These are phyloP conservation scores for Triticum urartu DNA, from an alignment of 176 grass and related monocot genomes.

Conservation along the genomic window DNA sequence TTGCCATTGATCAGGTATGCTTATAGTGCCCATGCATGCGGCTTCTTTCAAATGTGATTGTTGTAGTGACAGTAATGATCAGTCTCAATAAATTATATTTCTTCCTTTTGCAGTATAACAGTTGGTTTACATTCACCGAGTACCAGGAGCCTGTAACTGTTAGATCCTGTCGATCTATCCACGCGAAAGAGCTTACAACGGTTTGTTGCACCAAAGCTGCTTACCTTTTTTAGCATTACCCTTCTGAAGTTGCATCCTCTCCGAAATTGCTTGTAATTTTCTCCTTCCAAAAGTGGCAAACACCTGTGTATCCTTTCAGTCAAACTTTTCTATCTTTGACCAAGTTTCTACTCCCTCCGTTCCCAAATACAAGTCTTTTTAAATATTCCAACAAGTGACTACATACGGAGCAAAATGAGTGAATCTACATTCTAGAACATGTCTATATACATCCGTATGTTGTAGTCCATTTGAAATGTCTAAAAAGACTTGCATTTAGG, in stretches of 20 bases:
- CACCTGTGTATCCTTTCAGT: neutral
- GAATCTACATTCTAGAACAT: no score
- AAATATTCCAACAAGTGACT: no score
- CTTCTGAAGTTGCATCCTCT: neutral
- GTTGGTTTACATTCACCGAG: constrained; percentile 97
- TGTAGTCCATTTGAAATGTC: no score
- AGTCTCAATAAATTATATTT: neutral
- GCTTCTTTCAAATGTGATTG: neutral
- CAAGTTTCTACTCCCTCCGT: no score
- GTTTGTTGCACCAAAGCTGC: constrained; percentile 44
- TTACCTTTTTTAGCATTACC: constrained; percentile 17
- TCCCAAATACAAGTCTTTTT: no score
- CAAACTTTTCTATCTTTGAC: no score
- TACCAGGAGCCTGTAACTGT: constrained; percentile 81
- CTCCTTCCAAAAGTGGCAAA: constrained; percentile 12
- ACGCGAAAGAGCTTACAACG: constrained; percentile 83
- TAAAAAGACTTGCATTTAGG: no score
- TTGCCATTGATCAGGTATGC: constrained; percentile 93
- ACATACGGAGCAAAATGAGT: no score
- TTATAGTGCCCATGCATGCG: constrained; percentile 8
- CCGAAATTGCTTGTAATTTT: neutral
- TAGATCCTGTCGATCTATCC: constrained; percentile 71
- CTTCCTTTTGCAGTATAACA: constrained; percentile 80
- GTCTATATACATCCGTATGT: no score
- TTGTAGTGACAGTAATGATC: constrained; percentile 18